Conservation (phyloP, 1,139 yeast genomes). For the Pneumocystis carinii region DNA sequence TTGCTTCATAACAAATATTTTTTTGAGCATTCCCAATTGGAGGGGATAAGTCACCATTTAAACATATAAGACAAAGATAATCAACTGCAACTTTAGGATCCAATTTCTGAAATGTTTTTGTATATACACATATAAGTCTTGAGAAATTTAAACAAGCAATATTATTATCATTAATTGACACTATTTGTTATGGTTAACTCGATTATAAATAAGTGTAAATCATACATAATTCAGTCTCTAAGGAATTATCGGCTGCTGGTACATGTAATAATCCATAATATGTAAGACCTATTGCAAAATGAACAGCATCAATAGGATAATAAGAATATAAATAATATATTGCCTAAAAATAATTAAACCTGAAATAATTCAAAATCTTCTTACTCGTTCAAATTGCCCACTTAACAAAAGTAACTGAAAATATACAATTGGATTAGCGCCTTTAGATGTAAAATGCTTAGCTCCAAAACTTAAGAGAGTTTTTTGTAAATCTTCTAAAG, state of each 20-base stretch:
- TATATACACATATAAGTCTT: slow-evolving; percentile 33
- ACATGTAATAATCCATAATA: slow-evolving; percentile 60
- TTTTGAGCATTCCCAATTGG: slow-evolving; percentile 33
- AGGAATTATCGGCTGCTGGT: slow-evolving; percentile 21
- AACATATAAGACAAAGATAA: slow-evolving; percentile 58
- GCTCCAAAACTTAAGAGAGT: slow-evolving; percentile 61
- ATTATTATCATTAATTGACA: slow-evolving; percentile 2
- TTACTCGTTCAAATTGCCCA: slow-evolving; percentile 68
- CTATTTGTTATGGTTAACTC: neutral
- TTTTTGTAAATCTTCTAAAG: slow-evolving; percentile 58
- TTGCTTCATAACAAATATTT: slow-evolving; percentile 57
- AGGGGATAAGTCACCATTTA: slow-evolving; percentile 23
- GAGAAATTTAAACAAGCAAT: slow-evolving; percentile 24
- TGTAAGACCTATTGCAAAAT: slow-evolving; percentile 67
- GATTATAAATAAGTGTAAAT: neutral
- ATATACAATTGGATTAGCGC: slow-evolving; percentile 53
- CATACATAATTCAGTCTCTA: neutral
- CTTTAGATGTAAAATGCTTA: slow-evolving; percentile 46
- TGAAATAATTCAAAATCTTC: slow-evolving; percentile 25
- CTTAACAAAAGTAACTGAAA: slow-evolving; percentile 58
- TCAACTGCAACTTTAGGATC: slow-evolving; percentile 89
- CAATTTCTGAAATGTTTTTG: slow-evolving; percentile 64
- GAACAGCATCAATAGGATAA: slow-evolving; percentile 78
- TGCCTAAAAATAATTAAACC: neutral
- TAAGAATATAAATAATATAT: slow-evolving; percentile 33